These are phyloP conservation scores for Aristolochia californica DNA, from an alignment of 164 flowering plant species.

Conservation along the genomic window DNA sequence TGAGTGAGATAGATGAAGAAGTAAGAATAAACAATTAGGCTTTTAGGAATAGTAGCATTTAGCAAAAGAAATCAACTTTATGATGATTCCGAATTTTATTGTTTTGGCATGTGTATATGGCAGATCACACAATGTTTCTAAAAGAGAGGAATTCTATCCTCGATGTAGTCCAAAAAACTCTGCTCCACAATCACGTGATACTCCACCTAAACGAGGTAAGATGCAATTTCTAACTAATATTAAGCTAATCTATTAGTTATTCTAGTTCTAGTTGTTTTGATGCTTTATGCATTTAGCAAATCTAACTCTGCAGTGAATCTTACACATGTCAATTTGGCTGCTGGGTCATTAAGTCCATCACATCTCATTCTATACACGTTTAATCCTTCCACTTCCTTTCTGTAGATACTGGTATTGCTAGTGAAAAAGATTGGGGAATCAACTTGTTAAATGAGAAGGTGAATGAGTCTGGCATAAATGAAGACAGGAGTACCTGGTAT, in stretches of 20 bases:
- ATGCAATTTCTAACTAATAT: neutral
- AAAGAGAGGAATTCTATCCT: constrained; percentile 55
- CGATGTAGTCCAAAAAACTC: constrained; percentile 65
- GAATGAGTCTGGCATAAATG: constrained; percentile 78
- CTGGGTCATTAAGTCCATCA: neutral
- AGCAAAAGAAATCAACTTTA: too few species aligned
- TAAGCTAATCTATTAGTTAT: neutral
- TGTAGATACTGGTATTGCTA: constrained; percentile 93
- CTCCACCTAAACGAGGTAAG: constrained; percentile 93
- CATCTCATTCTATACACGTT: neutral
- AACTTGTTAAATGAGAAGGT: constrained; percentile 55
- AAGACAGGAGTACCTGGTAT: constrained; percentile 92
- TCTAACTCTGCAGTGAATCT: neutral
- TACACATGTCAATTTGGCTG: neutral
- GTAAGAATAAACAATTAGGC: too few species aligned
- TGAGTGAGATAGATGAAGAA: too few species aligned
- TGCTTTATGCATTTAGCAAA: too few species aligned
- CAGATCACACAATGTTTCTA: constrained; percentile 44
- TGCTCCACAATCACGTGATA: constrained; percentile 85
- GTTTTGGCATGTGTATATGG: neutral
- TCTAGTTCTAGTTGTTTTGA: neutral
- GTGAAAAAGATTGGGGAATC: constrained; percentile 94
- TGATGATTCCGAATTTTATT: neutral
- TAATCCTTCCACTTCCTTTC: neutral
- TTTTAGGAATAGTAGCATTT: too few species aligned